Conservation (phyloP, 805 yeast genomes). For the Saccharomycopsis vini region DNA sequence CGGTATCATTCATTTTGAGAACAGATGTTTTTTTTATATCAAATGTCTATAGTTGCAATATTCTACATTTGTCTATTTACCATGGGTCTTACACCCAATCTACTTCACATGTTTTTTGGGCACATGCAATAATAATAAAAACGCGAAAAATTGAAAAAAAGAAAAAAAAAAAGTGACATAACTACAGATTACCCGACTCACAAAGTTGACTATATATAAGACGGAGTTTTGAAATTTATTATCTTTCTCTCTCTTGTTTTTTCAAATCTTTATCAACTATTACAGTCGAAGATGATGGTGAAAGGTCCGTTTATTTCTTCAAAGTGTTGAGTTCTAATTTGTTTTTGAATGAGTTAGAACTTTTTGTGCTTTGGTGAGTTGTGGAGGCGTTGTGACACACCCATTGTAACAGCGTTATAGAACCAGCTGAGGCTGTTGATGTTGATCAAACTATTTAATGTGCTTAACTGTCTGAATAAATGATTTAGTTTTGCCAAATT, state of each 20-base stretch:
- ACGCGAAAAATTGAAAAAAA: no score
- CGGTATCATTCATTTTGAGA: no score
- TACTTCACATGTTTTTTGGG: no score
- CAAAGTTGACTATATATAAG: background rate
- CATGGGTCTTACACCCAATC: no score
- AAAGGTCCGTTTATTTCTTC: slow-evolving; percentile 1
- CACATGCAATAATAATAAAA: no score
- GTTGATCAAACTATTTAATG: slow-evolving; percentile 2
- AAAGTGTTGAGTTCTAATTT: background rate
- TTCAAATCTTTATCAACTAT: slow-evolving; percentile 17
- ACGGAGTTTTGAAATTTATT: background rate
- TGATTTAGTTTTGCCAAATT: no score
- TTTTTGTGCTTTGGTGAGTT: slow-evolving; percentile 11
- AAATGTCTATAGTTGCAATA: no score
- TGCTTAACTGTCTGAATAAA: no score
- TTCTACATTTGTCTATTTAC: no score
- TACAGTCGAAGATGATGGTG: slow-evolving; percentile 19
- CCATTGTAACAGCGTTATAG: slow-evolving; percentile 16
- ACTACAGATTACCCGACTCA: background rate
- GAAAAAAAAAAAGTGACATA: background rate
- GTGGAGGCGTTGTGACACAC: slow-evolving; percentile 17
- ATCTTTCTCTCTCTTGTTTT: background rate
- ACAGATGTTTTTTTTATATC: no score
- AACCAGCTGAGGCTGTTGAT: slow-evolving; percentile 19
- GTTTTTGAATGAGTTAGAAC: background rate